Evolutionary conservation across 2,329 filamentous ascomycete species (phyloP).

Genomic region (Beauveria medogensis): DNA sequence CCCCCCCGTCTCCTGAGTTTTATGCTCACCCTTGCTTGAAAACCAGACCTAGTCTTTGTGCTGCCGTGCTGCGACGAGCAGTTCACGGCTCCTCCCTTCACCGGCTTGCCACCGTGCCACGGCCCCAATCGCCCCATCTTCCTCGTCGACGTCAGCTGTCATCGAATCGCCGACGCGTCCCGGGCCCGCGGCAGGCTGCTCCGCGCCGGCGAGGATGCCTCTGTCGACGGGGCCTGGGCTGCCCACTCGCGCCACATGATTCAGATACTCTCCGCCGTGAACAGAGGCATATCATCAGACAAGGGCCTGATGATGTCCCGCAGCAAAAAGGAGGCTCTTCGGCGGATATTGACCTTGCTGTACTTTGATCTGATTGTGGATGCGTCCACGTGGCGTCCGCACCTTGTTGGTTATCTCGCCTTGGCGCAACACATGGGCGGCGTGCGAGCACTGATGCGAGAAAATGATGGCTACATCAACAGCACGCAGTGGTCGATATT

Average conservation of each 20-base stretch:
- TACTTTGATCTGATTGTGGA: background rate
- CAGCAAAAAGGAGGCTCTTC: background rate
- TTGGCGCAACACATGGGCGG: background rate
- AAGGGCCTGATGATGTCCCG: background rate
- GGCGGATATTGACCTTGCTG: background rate
- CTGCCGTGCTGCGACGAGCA: background rate
- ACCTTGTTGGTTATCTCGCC: background rate
- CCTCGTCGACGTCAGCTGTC: conserved; percentile 3
- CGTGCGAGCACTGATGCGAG: background rate
- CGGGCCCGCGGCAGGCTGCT: background rate
- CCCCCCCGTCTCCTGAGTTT: too few species aligned
- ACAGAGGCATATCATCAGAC: background rate
- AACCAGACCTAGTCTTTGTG: background rate
- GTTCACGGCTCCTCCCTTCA: background rate
- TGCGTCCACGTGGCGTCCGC: background rate
- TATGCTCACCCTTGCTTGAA: background rate
- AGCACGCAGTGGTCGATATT: background rate
- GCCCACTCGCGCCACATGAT: background rate
- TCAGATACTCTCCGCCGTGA: background rate
- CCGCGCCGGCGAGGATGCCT: background rate
- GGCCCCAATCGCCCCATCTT: background rate
- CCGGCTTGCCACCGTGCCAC: background rate
- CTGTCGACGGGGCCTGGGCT: background rate
- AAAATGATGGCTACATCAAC: background rate
- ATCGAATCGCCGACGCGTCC: background rate